Conservation (phyloP, 208 protist species). For the Acanthamoeba sp. region DNA sequence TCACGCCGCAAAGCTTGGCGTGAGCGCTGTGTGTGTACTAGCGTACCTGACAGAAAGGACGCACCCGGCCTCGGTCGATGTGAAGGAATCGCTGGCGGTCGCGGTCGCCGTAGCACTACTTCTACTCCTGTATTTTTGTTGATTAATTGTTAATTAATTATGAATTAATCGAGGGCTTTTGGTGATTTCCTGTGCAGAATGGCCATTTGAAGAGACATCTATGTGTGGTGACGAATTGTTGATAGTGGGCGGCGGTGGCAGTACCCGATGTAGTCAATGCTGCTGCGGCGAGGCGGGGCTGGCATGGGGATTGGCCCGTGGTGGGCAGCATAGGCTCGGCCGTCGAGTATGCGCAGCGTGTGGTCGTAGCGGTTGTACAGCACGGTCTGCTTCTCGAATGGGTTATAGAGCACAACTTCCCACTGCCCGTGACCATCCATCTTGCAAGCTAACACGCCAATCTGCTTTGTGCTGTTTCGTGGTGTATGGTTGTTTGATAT, state of each 20-base stretch:
- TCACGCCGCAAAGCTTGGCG: too few relatives aligned
- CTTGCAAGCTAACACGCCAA: background rate
- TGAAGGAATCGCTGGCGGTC: too few relatives aligned
- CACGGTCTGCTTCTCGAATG: slow-evolving; percentile 39
- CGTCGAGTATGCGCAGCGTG: slow-evolving; percentile 26
- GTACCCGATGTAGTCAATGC: slow-evolving; percentile 15
- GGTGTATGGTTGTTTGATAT: background rate
- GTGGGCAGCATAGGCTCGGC: background rate
- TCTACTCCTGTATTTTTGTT: background rate
- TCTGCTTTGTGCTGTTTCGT: background rate
- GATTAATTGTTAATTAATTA: background rate
- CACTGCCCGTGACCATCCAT: slow-evolving; percentile 32
- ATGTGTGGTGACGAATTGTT: too few relatives aligned
- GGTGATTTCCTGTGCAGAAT: too few relatives aligned
- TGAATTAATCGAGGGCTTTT: background rate
- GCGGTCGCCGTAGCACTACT: too few relatives aligned
- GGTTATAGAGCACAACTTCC: slow-evolving; percentile 54
- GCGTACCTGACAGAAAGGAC: too few relatives aligned
- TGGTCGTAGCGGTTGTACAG: slow-evolving; percentile 56
- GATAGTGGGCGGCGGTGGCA: too few relatives aligned
- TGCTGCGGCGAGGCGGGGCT: slow-evolving; percentile 19
- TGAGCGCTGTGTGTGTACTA: too few relatives aligned
- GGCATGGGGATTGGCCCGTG: slow-evolving; percentile 31
- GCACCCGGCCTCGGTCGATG: too few relatives aligned
- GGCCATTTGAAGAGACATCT: too few relatives aligned